phyloP scores from a whole-genome alignment of 306 rosid genomes.

The Vigna hirtella region DNA sequence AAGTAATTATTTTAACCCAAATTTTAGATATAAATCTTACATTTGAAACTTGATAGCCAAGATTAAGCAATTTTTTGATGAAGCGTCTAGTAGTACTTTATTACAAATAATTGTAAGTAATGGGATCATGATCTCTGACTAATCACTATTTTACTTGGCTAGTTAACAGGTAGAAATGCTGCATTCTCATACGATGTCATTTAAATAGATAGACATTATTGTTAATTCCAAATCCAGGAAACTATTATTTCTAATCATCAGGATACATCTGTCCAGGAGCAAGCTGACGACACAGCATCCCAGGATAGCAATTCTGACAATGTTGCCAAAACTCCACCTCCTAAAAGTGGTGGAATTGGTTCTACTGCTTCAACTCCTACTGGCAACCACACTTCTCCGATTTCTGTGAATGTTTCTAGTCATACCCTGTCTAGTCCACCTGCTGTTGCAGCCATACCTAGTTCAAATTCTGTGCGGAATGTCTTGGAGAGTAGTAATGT shows the following conservation, averaged over 20 bases:
- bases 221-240: slow-evolving; percentile 48
- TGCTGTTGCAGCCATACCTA: slow-evolving; percentile 56
- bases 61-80: slow-evolving; percentile 27
- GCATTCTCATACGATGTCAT: slow-evolving; percentile 23
- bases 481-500: slow-evolving; percentile 61
- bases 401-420: slow-evolving; percentile 59
- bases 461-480: slow-evolving; percentile 63
- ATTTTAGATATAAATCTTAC: slow-evolving; percentile 18
- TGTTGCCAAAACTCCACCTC: slow-evolving; percentile 81
- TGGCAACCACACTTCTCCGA: slow-evolving; percentile 61
- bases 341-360: slow-evolving; percentile 63
- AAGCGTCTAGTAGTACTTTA: slow-evolving; percentile 27
- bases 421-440: slow-evolving; percentile 64
- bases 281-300: slow-evolving; percentile 79
- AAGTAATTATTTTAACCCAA: slow-evolving; percentile 5
- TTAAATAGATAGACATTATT: slow-evolving; percentile 43
- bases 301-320: slow-evolving; percentile 77
- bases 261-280: slow-evolving; percentile 71
- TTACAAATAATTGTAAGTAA: slow-evolving; percentile 27
- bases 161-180: slow-evolving; percentile 19
- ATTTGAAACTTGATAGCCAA: slow-evolving; percentile 10
- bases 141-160: slow-evolving; percentile 3
- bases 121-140: slow-evolving; percentile 16
- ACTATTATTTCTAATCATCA: slow-evolving; percentile 47
- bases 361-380: slow-evolving; percentile 74